These are phyloP conservation scores for Dictyostelium firmibasis DNA, from an alignment of 78 protist species.

Conservation along the genomic window DNA sequence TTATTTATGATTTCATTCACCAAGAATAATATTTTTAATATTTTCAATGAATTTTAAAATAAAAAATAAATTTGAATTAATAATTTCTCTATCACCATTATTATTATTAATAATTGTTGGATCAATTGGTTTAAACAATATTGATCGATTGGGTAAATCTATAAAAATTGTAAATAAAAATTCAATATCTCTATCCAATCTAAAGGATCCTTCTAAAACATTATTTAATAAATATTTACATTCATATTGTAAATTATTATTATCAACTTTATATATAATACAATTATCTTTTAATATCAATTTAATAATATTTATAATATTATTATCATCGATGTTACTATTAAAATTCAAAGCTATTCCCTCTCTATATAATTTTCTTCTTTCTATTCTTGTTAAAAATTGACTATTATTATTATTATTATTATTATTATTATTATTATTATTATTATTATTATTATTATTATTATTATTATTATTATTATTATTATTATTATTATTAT, in stretches of 20 bases:
- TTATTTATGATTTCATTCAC: background rate
- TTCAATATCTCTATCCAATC: background rate
- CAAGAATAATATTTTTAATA: background rate
- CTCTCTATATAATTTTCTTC: conserved; percentile 19
- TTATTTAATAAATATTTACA: background rate
- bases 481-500: background rate
- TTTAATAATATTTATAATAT: background rate
- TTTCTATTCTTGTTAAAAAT: conserved; percentile 2
- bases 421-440: background rate
- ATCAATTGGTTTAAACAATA: background rate
- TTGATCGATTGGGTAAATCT: background rate
- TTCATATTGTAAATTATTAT: background rate
- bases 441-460: background rate
- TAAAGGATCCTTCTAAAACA: background rate
- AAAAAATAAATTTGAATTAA: background rate
- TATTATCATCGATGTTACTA: background rate
- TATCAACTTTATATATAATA: background rate
- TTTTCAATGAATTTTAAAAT: background rate
- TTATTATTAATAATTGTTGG: background rate
- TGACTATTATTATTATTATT: background rate
- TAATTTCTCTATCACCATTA: background rate
- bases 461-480: background rate
- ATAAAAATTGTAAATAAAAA: background rate
- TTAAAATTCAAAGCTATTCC: background rate
- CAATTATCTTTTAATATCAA: background rate